Base-by-base conservation (phyloP, 2,329 filamentous ascomycete genomes). In the Fusarium dimerum region DNA sequence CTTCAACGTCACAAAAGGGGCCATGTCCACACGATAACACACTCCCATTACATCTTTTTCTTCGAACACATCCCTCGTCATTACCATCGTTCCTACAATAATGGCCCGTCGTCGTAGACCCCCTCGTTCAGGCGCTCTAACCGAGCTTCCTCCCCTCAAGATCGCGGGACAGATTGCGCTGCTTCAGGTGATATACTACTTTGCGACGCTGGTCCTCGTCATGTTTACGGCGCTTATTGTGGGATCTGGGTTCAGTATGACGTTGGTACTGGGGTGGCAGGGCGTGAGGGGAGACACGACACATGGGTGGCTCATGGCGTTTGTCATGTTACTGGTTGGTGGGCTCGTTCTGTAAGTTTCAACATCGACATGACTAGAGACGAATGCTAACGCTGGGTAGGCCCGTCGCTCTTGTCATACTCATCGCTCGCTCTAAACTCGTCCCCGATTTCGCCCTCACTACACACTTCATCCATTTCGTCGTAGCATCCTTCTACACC, bases 391-490 rank as follows among this genome's bases (percentile, higher is more conserved):
- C 9, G 17, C 17, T 7, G 7, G 20, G 20, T 40, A 97, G 93
- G 68, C 85, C 90, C 40, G 84, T 95, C 52, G 89, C 91, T 40
- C 87, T 97, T 52, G 84, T 96, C 46, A 75, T 93, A 48, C 78
- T 97, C 52, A 85, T 99, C 61, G 86, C 88, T 17, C 90, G 94
- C 56, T 94, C 89, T 44, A 97, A 97, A 72, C 88, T 97, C 55
- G 89, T 97, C 46, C 91, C 91, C 61, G 94, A 99, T 74, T 99
- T 97, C 71, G 90, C 91, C 32, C 77, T 97, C 20, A 96, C 93
- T 3, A 82, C 97, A 16, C 91, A 96, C 75, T 82, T 89, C 69
- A 77, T 96, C 40, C 90, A 96, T 70, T 82, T 96, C 48, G 59
- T 94, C 64, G 72, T 90, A 64, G 89, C 90, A 29, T 87, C 86